Base-by-base conservation (phyloP, 305 asterid genomes). In the Fraxinus ornus region DNA sequence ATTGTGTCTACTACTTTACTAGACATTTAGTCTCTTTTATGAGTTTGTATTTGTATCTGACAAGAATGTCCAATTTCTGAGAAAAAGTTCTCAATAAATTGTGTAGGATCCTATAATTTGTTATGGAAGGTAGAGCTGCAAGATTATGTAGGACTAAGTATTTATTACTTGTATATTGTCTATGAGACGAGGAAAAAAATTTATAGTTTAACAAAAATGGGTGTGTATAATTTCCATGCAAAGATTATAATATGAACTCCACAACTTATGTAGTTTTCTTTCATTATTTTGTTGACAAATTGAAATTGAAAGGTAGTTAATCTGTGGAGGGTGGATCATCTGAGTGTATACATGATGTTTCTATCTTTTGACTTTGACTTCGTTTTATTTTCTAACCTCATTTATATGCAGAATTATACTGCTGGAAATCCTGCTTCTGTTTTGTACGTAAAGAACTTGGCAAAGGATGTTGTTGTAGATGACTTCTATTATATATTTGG, bases 401-500 rank as follows among this genome's bases (percentile, higher is more conserved):
- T 68, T 78, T 52, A 77, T 37, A 70, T 83, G 91, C 94, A 95
- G 99, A 95, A 94, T 85, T 95, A 95, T 80, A 62, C 90, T 79
- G 90, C 94, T 81, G 99, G 98, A 71, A 92, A 92, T 88, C 98
- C 98, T 76, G 89, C 93, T 80, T 85, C 91, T 32, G 93, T 93
- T 47, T 78, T 95, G 89, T 95, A 95, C 86, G 82, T 91, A 75
- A 95, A 95, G 90, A 95, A 95, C 89, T 89, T 95, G 89, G 95
- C 95, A 19, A 95, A 93, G 82, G 99, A 95, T 86, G 98, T 94
- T 82, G 91, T 86, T 80, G 90, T 86, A 64, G 97, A 93, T 66
- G 98, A 95, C 86, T 88, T 95, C 87, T 93, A 90, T 88, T 92
- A 85, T 76, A 78, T 94, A 80, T 93, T 95, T 89, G 99, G 99